A percentile compares a stretch with the other conserved stretches of the same genome.
These are phyloP conservation scores for Ogataea salicorniae DNA, from an alignment of 805 yeast genomes.

Conservation along the genomic window DNA sequence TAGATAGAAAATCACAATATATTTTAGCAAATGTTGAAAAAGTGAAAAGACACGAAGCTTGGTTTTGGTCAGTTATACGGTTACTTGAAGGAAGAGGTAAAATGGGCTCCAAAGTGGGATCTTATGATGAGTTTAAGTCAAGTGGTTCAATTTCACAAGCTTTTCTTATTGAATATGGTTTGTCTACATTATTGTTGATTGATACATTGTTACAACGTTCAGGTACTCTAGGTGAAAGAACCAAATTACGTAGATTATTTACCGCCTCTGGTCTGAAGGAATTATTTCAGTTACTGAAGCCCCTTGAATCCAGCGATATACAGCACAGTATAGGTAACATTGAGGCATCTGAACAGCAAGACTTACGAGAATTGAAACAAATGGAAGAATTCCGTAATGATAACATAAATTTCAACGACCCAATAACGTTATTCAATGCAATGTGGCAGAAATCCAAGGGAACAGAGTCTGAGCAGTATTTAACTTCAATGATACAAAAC, in stretches of 20 bases:
- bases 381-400: slow-evolving; percentile 34
- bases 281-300: slow-evolving; percentile 32
- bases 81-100: slow-evolving; percentile 66
- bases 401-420: slow-evolving; percentile 60
- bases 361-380: slow-evolving; percentile 36
- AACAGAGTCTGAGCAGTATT: slow-evolving; percentile 53
- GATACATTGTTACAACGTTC: slow-evolving; percentile 42
- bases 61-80: slow-evolving; percentile 30
- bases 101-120: slow-evolving; percentile 88
- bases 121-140: slow-evolving; percentile 71
- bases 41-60: slow-evolving; percentile 28
- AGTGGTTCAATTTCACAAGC: slow-evolving; percentile 53
- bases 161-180: slow-evolving; percentile 50
- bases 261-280: slow-evolving; percentile 37
- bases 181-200: slow-evolving; percentile 45
- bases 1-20: slow-evolving; percentile 26
- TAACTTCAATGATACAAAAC: slow-evolving; percentile 63
- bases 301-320: slow-evolving; percentile 37
- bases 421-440: slow-evolving; percentile 60
- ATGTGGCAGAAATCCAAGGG: slow-evolving; percentile 54
- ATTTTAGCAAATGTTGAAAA: slow-evolving; percentile 22
- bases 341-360: slow-evolving; percentile 36
- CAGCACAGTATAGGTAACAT: slow-evolving; percentile 39
- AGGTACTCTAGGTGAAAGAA: slow-evolving; percentile 34
- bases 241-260: slow-evolving; percentile 43